Base-by-base conservation (phyloP, 495 filamentous ascomycete genomes). In the Aspergillus affinis region DNA sequence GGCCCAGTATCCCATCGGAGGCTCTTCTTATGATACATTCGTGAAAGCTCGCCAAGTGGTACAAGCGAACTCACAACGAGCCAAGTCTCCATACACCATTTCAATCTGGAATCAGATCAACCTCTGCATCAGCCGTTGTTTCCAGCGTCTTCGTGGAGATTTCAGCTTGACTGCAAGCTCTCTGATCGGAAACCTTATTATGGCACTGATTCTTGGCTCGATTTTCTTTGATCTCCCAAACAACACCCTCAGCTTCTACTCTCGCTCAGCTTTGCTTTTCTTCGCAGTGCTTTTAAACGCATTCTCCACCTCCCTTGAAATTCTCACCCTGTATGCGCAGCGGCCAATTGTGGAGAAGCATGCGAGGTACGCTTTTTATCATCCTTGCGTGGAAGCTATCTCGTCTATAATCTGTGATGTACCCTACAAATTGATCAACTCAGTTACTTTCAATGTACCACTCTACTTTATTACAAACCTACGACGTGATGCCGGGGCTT, bases 241-340 rank as follows among this genome's bases (percentile, higher is more conserved):
- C 2, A 78, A 78, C 29, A 91, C 90, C 6, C 65, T 70, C 20
- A 90, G 85, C 71, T 95, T 97, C 78, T 98, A 86, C 75, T 84
- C 85, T 64, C 84, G 91, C 54, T 92, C 90, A 50, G 90, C 90
- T 60, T 77, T 97, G 30, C 80, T 98, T 44, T 98, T 97, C 85
- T 97, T 98, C 68, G 90, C 92, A 59, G 87, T 95, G 62, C 80
- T 98, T 47, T 70, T 96, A 73, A 96, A 96, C 68, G 92, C 93
- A 21, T 96, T 97, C 66, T 82, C 87, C 61, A 90, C 85, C 73
- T 2, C 13, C 0, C 75, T 26, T 20, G 53, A 90, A 70, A 88
- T 90, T 62, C 75, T 85, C 59, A 82, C 70, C n/a, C 72, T 87
- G n/a, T 88, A 86, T 61, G 75, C 75, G 0, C 85, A 88, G 74